A percentile compares a stretch with the other conserved stretches of the same genome.
phyloP scores from a whole-genome alignment of 441 rosid species.

The Bruguiera hainesii region DNA sequence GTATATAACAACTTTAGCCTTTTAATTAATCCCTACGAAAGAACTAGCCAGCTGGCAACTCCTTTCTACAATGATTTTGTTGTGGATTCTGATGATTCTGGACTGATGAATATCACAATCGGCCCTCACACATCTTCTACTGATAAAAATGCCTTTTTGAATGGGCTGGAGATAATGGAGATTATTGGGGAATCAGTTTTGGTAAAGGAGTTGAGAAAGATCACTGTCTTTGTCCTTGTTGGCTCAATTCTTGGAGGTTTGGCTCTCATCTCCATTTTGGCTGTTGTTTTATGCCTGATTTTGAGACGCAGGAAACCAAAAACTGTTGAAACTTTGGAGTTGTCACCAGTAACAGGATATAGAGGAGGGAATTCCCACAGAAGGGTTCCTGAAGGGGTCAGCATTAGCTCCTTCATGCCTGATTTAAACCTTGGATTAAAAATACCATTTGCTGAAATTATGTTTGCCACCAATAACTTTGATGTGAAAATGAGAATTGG shows the following conservation, averaged over 20 bases:
- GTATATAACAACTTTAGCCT: slow-evolving; percentile 17
- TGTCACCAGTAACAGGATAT: slow-evolving; percentile 24
- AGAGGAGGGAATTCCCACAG: slow-evolving; percentile 32
- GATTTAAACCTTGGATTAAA: slow-evolving; percentile 35
- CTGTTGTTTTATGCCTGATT: slow-evolving; percentile 21
- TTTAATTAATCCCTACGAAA: slow-evolving; percentile 18
- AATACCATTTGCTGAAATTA: slow-evolving; percentile 34
- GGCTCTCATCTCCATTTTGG: slow-evolving; percentile 21
- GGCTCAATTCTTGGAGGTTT: slow-evolving; percentile 39
- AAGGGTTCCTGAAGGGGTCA: slow-evolving; percentile 21
- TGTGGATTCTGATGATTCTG: slow-evolving; percentile 47
- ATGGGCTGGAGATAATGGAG: slow-evolving; percentile 61
- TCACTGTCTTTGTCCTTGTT: slow-evolving; percentile 23
- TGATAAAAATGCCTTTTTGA: slow-evolving; percentile 32
- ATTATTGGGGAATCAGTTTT: slow-evolving; percentile 20
- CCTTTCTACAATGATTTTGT: slow-evolving; percentile 45
- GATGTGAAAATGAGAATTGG: slow-evolving; percentile 32
- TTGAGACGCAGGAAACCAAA: slow-evolving; percentile 33
- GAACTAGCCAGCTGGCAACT: not conserved
- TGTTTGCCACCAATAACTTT: slow-evolving; percentile 35
- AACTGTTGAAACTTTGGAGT: slow-evolving; percentile 20
- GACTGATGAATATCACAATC: slow-evolving; percentile 40
- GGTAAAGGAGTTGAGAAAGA: slow-evolving; percentile 14
- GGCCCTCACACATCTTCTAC: slow-evolving; percentile 19
- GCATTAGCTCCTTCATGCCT: slow-evolving; percentile 23